phyloP scores from a whole-genome alignment of 805 yeast species.

The Nakazawaea molendinolei region DNA sequence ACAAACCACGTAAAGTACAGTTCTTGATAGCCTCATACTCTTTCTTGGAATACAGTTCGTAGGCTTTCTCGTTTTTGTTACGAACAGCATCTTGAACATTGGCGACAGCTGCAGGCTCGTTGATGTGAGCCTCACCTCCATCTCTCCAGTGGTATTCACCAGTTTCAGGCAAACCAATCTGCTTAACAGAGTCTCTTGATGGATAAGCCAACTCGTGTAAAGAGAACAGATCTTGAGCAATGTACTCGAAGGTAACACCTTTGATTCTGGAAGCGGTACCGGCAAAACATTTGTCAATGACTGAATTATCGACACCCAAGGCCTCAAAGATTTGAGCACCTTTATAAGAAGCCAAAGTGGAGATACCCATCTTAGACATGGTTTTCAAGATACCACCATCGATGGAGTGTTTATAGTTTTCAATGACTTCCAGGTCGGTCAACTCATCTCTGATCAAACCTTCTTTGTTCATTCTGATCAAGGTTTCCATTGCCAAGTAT shows the following conservation, averaged over 20 bases:
- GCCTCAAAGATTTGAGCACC: conserved; percentile 99
- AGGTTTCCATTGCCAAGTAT: conserved; percentile 84
- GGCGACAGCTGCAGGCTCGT: conserved; percentile 93
- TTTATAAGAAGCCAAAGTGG: conserved; percentile 95
- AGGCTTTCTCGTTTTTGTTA: conserved; percentile 90
- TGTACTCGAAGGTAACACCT: conserved; percentile 92
- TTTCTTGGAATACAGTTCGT: conserved; percentile 80
- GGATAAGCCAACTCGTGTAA: conserved; percentile 93
- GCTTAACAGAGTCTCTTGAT: conserved; percentile 59
- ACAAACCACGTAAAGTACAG: conserved; percentile 90
- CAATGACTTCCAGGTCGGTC: conserved; percentile 53
- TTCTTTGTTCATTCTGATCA: conserved; percentile 78
- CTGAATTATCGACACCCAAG: conserved; percentile 90
- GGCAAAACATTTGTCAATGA: conserved; percentile 90
- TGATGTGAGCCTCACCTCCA: conserved; percentile 94
- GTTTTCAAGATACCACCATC: conserved; percentile 93
- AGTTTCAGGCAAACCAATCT: conserved; percentile 77
- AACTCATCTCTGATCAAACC: conserved; percentile 55
- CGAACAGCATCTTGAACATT: conserved; percentile 97
- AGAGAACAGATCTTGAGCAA: conserved; percentile 95
- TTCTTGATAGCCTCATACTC: conserved; percentile 88
- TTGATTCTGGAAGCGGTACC: conserved; percentile 96
- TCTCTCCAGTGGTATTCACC: conserved; percentile 99
- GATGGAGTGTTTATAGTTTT: conserved; percentile 76
- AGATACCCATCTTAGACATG: conserved; percentile 99